Base-by-base conservation (phyloP, 106 monocot genomes). In the Dendrobium officinale region DNA sequence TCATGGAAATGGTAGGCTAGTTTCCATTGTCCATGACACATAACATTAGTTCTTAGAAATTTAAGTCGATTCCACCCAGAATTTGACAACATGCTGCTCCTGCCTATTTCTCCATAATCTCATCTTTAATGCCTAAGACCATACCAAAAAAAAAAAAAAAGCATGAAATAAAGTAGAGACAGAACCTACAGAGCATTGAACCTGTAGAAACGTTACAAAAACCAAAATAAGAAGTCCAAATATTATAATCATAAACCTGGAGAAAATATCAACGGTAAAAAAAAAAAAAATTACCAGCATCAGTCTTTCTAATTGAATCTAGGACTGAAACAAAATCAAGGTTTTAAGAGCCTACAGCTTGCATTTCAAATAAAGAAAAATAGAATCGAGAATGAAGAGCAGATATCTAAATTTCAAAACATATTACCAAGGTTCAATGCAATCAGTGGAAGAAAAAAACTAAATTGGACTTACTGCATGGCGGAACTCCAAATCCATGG, bases 21-120 rank as follows among this genome's bases (percentile, higher is more conserved):
- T 24, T 19, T 76, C 76, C 45, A 15, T 13, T 49, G 45, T 49
- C 27, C 26, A 76, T 49, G 27, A 48, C 6, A 15, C 45, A n/a
- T 13, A 47, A 45, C 5, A 13, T 11, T 76, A 48, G 26, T 49
- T 49, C 48, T 45, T 49, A 76, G 27, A 42, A 9, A 27, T 9
- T 49, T 45, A 49, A 76, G 45, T 76, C 27, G 24, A 76, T 49
- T 26, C 76, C 76, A 10, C 26, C 16, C 16, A 49, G 49, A 19
- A 76, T 76, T 48, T 11, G 42, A 76, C 76, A 76, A 42, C 76
- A 76, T 48, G 49, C 9, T 49, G 49, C 26, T 76, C 27, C 76
- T 27, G 33, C 11, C 15, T 70, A 61, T 70, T 70, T 15, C 70
- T 70, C 33, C 33, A 70, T 37, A 22, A 13, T 70, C 9, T 29